A percentile compares a stretch with the other conserved stretches of the same genome.
These are phyloP conservation scores for Kodamaea leandrae DNA, from an alignment of 805 yeast genomes.

Conservation along the genomic window DNA sequence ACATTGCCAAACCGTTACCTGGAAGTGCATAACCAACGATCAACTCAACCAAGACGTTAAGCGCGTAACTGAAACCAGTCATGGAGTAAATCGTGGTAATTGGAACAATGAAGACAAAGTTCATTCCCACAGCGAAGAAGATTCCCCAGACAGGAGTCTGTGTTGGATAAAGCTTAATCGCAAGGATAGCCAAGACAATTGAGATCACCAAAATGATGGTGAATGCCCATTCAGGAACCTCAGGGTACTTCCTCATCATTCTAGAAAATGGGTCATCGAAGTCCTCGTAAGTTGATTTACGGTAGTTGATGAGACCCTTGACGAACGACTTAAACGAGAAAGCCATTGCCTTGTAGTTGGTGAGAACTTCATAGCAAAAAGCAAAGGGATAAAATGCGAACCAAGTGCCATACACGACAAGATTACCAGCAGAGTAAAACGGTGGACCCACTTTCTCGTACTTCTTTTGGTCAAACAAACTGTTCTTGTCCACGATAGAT, in stretches of 20 bases:
- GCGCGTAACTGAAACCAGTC: conserved; percentile 33
- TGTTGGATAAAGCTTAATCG: conserved; percentile 30
- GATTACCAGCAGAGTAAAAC: conserved; percentile 22
- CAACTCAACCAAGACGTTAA: conserved; percentile 37
- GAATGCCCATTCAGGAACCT: conserved; percentile 36
- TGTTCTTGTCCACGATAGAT: conserved; percentile 7
- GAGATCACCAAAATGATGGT: conserved; percentile 24
- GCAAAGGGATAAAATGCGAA: conserved; percentile 26
- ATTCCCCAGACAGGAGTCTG: conserved; percentile 38
- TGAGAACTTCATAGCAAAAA: conserved; percentile 19
- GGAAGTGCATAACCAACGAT: conserved; percentile 38
- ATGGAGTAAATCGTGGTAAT: conserved; percentile 27
- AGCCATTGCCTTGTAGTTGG: conserved; percentile 17
- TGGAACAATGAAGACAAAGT: conserved; percentile 33
- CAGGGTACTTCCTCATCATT: conserved; percentile 33
- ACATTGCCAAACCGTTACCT: conserved; percentile 35
- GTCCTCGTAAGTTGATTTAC: conserved; percentile 29
- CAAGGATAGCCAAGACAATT: conserved; percentile 30
- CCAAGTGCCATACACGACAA: conserved; percentile 22
- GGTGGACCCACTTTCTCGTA: conserved; percentile 22
- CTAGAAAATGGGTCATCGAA: conserved; percentile 31
- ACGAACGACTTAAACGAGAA: conserved; percentile 13
- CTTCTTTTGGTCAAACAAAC: conserved; percentile 15
- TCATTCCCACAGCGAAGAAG: conserved; percentile 33
- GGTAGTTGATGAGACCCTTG: conserved; percentile 17